Conservation (phyloP, 2,329 filamentous ascomycete genomes). For the Trichoderma sp. region DNA sequence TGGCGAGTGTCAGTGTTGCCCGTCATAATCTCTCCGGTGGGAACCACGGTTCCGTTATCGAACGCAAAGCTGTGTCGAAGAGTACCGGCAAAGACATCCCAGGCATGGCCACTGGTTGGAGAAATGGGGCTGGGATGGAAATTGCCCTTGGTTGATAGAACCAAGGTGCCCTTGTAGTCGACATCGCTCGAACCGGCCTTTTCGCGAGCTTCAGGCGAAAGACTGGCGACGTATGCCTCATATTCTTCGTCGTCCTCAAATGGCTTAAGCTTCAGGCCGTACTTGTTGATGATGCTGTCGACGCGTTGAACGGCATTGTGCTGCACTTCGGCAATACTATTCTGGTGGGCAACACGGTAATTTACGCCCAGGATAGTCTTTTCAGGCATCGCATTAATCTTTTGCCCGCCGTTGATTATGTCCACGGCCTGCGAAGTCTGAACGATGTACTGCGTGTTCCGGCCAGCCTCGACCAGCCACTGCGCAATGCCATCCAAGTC, state of each 20-base stretch:
- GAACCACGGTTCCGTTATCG: slow-evolving; percentile 53
- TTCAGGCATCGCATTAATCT: slow-evolving; percentile 69
- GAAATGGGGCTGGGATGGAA: slow-evolving; percentile 60
- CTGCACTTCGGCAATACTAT: slow-evolving; percentile 53
- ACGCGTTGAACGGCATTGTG: slow-evolving; percentile 53
- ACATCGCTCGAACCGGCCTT: slow-evolving; percentile 7
- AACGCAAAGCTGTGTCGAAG: slow-evolving; percentile 48
- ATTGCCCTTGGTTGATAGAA: slow-evolving; percentile 33
- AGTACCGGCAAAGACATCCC: slow-evolving; percentile 54
- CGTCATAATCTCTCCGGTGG: slow-evolving; percentile 50
- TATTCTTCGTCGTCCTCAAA: slow-evolving; percentile 49
- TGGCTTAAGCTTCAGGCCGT: slow-evolving; percentile 57
- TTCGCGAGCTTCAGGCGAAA: neutral
- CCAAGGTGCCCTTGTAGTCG: slow-evolving; percentile 45
- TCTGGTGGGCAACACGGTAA: slow-evolving; percentile 60
- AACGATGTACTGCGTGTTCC: slow-evolving; percentile 50
- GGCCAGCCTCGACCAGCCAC: slow-evolving; percentile 31
- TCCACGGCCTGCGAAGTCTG: slow-evolving; percentile 64
- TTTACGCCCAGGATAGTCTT: slow-evolving; percentile 59
- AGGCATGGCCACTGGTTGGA: slow-evolving; percentile 50
- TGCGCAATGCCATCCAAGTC: slow-evolving; percentile 37
- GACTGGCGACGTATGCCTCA: slow-evolving; percentile 25
- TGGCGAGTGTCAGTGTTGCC: slow-evolving; percentile 49
- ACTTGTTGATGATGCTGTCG: slow-evolving; percentile 52
- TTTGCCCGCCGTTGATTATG: slow-evolving; percentile 62